phyloP scores from a whole-genome alignment of 306 rosid genomes.

The Trichosanthes truncata region DNA sequence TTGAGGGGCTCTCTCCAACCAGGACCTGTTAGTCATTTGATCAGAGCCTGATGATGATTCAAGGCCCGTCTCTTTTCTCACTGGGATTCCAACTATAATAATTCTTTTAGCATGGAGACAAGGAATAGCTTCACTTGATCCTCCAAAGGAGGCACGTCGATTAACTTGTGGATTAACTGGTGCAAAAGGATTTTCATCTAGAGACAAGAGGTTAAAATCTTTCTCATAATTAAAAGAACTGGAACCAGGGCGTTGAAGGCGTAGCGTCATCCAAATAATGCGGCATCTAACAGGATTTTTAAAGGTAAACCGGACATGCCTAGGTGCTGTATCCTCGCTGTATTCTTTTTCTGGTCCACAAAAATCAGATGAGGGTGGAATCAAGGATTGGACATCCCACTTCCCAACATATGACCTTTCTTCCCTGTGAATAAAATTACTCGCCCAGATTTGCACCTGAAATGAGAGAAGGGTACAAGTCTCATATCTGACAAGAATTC shows the following conservation, averaged over 20 bases:
- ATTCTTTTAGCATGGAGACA: conserved; percentile 94
- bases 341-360: conserved; percentile 57
- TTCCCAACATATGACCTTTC: conserved; percentile 91
- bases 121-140: conserved; percentile 52
- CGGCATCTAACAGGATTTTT: conserved; percentile 79
- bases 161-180: conserved; percentile 22
- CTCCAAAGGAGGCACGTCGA: conserved; percentile 81
- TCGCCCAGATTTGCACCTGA: conserved; percentile 97
- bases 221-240: conserved; percentile 60
- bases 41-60: conserved; percentile 53
- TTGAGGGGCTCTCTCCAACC: conserved; percentile 77
- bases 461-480: conserved; percentile 12
- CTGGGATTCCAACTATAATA: conserved; percentile 61
- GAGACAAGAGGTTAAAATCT: conserved; percentile 60
- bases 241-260: conserved; percentile 78
- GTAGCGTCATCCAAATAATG: conserved; percentile 77
- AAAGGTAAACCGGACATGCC: conserved; percentile 77
- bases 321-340: conserved; percentile 44
- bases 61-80: conserved; percentile 44
- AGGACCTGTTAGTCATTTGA: conserved; percentile 40
- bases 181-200: conserved; percentile 88
- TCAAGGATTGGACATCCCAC: conserved; percentile 87
- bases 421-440: conserved; percentile 83
- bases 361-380: conserved; percentile 52
- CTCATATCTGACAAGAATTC: neutral